Conservation (phyloP, 2,329 filamentous ascomycete genomes). For the Colletotrichum limetticola region DNA sequence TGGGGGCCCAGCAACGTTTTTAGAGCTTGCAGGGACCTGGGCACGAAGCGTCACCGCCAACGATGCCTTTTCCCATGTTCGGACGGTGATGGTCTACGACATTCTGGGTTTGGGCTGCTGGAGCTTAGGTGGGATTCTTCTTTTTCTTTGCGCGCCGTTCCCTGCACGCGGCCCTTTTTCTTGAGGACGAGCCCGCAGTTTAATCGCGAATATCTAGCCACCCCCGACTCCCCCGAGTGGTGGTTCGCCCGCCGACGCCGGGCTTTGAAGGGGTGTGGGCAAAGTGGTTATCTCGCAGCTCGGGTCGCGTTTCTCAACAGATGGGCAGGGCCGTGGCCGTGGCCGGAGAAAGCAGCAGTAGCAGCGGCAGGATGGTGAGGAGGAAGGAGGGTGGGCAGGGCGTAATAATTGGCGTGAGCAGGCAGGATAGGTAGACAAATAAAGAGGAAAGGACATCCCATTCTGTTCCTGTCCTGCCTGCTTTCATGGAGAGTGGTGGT, state of each 20-base stretch:
- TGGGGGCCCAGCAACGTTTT: background rate
- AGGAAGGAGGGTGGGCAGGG: slow-evolving; percentile 9
- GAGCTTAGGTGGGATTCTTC: background rate
- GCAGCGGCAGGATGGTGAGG: slow-evolving; percentile 4
- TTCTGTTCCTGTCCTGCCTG: slow-evolving; percentile 5
- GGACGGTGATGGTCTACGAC: background rate
- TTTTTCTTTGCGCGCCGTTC: slow-evolving; percentile 9
- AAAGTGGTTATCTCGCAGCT: background rate
- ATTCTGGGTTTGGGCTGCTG: background rate
- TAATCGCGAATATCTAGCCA: background rate
- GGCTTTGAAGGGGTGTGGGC: background rate
- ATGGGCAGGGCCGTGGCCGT: background rate
- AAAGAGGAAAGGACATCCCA: slow-evolving; percentile 17
- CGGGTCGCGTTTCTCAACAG: slow-evolving; percentile 20
- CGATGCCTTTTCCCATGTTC: background rate
- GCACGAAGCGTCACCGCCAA: background rate
- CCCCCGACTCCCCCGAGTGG: slow-evolving; percentile 9
- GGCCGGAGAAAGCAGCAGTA: background rate
- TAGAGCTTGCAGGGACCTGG: slow-evolving; percentile 20
- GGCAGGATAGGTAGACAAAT: slow-evolving; percentile 10
- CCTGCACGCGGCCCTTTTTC: slow-evolving; percentile 5
- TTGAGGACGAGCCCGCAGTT: slow-evolving; percentile 12
- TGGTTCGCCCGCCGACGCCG: slow-evolving; percentile 1
- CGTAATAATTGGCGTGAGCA: slow-evolving; percentile 13
- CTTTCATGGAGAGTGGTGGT: background rate